These are phyloP conservation scores for Biscogniauxia marginata DNA, from an alignment of 2,329 filamentous ascomycete species.

Conservation along the genomic window DNA sequence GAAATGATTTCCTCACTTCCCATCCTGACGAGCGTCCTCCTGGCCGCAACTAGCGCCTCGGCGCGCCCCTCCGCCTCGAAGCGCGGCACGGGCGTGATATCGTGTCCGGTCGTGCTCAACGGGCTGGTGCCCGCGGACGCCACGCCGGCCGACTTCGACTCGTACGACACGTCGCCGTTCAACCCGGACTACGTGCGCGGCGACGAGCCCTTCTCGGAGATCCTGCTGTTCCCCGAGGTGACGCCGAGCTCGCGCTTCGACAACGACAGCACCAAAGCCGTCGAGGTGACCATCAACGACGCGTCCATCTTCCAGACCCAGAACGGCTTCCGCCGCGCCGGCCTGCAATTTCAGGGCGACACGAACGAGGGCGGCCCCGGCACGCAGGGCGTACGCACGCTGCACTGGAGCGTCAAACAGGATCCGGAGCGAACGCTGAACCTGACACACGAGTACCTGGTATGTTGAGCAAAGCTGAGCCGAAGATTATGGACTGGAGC, in stretches of 20 bases:
- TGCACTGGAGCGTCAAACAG: slow-evolving; percentile 34
- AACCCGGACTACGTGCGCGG: slow-evolving; percentile 32
- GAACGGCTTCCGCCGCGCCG: slow-evolving; percentile 45
- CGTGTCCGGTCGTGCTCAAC: slow-evolving; percentile 28
- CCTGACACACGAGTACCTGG: slow-evolving; percentile 34
- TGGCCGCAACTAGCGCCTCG: slow-evolving; percentile 13
- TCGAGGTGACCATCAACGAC: slow-evolving; percentile 46
- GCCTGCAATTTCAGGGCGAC: slow-evolving; percentile 43
- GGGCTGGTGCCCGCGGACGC: slow-evolving; percentile 26
- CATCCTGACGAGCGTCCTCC: slow-evolving; percentile 20
- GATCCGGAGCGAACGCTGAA: slow-evolving; percentile 29
- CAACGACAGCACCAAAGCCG: slow-evolving; percentile 33
- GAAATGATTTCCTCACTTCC: slow-evolving; percentile 22
- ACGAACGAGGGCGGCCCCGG: slow-evolving; percentile 39
- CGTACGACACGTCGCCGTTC: slow-evolving; percentile 31
- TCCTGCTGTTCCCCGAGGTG: slow-evolving; percentile 27
- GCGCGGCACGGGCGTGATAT: slow-evolving; percentile 25
- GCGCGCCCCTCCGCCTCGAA: slow-evolving; percentile 17
- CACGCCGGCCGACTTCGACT: slow-evolving; percentile 31
- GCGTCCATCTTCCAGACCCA: slow-evolving; percentile 45
- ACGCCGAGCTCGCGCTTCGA: slow-evolving; percentile 39
- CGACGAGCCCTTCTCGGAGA: slow-evolving; percentile 28
- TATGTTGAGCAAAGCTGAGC: slow-evolving; percentile 9
- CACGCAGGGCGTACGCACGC: slow-evolving; percentile 27
- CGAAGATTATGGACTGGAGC: too few relatives aligned